phyloP scores from a whole-genome alignment of 495 filamentous ascomycete genomes.

The Penicillium paradoxum region DNA sequence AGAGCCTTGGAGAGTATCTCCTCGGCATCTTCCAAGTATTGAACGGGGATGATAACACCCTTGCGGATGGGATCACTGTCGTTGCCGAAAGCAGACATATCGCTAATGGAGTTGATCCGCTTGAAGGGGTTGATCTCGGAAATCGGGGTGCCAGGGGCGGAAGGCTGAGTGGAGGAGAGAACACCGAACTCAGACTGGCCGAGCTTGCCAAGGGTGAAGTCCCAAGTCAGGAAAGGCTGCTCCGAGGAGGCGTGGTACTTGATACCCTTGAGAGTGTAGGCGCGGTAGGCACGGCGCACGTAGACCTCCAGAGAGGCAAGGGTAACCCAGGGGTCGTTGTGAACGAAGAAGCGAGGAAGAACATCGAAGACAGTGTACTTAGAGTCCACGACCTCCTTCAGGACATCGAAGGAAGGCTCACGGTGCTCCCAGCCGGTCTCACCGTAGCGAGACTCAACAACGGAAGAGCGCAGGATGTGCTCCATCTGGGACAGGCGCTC shows the following conservation, averaged over 20 bases:
- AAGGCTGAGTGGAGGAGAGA: constrained; percentile 67
- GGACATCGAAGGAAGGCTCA: constrained; percentile 75
- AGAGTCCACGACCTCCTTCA: constrained; percentile 97
- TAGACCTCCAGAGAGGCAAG: constrained; percentile 93
- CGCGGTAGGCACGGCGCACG: constrained; percentile 92
- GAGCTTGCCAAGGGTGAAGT: constrained; percentile 89
- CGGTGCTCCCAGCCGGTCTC: constrained; percentile 97
- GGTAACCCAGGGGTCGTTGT: constrained; percentile 92
- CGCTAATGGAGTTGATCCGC: constrained; percentile 88
- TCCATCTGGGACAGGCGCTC: constrained; percentile 96
- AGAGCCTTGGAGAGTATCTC: constrained; percentile 77
- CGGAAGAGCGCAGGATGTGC: constrained; percentile 93
- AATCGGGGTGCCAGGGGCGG: constrained; percentile 79
- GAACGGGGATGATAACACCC: constrained; percentile 90
- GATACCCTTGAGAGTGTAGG: constrained; percentile 81
- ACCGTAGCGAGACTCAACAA: constrained; percentile 94
- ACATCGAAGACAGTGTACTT: constrained; percentile 98
- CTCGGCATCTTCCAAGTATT: constrained; percentile 89
- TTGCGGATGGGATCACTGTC: constrained; percentile 75
- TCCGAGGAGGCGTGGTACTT: constrained; percentile 79
- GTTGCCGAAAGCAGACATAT: constrained; percentile 79
- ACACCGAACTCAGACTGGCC: constrained; percentile 85
- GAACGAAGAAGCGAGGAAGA: constrained; percentile 85
- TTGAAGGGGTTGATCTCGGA: constrained; percentile 59
- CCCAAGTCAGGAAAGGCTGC: constrained; percentile 83